Evolutionary conservation across 2,329 filamentous ascomycete species (phyloP), one percentile per base, ranked within the genome.

Genomic region (Septoria petroselini): DNA sequence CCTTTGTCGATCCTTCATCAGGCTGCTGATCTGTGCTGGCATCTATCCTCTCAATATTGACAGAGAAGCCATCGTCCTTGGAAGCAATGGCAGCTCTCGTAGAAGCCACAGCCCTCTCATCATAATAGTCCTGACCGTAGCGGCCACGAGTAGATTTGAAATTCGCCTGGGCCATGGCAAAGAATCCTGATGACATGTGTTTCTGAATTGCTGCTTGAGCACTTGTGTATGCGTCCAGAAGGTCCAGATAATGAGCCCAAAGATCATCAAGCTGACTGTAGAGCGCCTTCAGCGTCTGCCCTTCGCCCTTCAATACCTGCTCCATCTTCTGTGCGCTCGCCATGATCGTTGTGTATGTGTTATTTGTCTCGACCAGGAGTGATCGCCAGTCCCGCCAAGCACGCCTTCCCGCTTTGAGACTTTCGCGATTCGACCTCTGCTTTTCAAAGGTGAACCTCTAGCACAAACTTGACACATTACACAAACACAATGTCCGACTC

Each of bases 121-220:
- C 85, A 64, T 87, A 91, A 62, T 80, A 78, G 60, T 88, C 83
- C 55, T 74, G 77, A 2, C 85, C 86, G 64, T 85, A 90, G 34
- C 81, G 75, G 54, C 83, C 79, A 9, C 56, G 53, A 17, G 54
- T 79, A 73, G 63, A 81, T 21, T 79, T 73, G 68, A 88, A 90
- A 70, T 90, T 89, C 54, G 87, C 86, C 50, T 86, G 79, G n/a
- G 86, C 84, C 33, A 91, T 74, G 57, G 72, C 69, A 23, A 77
- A 62, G 54, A 68, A 76, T 5, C 71, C 74, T 43, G 71, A 70
- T 15, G 76, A 71, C 56, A 88, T 78, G 15, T 79, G 69, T 9
- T 66, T 63, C 35, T 73, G 72, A 30, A 90, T 75, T 35, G 76
- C 65, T 19, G 71, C 63, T 52, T 80, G 80, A 2, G 86, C 76